These are phyloP conservation scores for Cinchona pubescens DNA, from an alignment of 257 asterid species.

Conservation along the genomic window DNA sequence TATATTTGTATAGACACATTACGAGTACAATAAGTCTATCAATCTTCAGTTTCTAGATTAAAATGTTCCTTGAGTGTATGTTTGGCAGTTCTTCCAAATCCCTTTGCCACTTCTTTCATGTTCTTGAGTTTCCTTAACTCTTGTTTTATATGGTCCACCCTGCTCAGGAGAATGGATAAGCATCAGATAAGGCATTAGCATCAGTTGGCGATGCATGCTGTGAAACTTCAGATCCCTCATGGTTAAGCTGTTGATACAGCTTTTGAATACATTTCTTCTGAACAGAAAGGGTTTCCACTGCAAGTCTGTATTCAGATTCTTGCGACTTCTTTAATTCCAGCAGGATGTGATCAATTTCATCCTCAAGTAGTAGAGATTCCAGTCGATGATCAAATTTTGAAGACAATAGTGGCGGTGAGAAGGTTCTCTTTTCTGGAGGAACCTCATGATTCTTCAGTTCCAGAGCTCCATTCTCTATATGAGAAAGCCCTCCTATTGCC, in stretches of 20 bases:
- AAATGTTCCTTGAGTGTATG: slow-evolving; percentile 51
- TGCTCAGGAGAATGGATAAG: slow-evolving; percentile 30
- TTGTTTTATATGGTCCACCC: slow-evolving; percentile 45
- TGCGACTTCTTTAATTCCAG: slow-evolving; percentile 49
- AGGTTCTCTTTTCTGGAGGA: slow-evolving; percentile 12
- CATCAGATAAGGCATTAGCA: slow-evolving; percentile 34
- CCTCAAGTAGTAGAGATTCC: slow-evolving; percentile 52
- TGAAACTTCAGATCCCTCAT: slow-evolving; percentile 44
- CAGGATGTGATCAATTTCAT: slow-evolving; percentile 48
- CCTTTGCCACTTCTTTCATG: slow-evolving; percentile 61
- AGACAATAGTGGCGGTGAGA: slow-evolving; percentile 24
- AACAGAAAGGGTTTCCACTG: slow-evolving; percentile 47
- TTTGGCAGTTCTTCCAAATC: slow-evolving; percentile 64
- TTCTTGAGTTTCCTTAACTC: slow-evolving; percentile 50
- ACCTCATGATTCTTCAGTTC: slow-evolving; percentile 17
- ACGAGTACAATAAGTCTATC: not conserved
- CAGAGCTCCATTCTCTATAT: slow-evolving; percentile 17
- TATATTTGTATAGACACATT: not conserved
- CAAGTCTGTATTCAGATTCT: slow-evolving; percentile 52
- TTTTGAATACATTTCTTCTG: slow-evolving; percentile 47
- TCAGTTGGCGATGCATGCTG: slow-evolving; percentile 27
- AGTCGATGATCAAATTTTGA: slow-evolving; percentile 42
- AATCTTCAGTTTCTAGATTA: slow-evolving; percentile 36
- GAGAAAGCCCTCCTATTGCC: slow-evolving; percentile 23
- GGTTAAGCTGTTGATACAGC: slow-evolving; percentile 52